Conservation (phyloP, 2,329 filamentous ascomycete genomes). For the Thielaviopsis euricoi region DNA sequence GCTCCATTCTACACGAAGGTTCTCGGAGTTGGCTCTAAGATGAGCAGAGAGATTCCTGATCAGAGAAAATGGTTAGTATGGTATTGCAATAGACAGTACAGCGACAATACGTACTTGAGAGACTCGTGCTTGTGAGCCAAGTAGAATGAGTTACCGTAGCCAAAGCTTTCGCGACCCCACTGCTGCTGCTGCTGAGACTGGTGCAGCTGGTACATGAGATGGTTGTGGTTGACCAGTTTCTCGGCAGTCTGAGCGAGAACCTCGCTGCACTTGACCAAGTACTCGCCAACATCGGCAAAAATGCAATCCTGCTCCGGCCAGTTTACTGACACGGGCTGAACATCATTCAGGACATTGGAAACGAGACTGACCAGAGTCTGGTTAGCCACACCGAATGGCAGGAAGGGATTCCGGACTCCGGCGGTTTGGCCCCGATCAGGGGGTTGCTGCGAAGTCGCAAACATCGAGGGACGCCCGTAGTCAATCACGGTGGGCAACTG, state of each 20-base stretch:
- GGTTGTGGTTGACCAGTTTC: constrained; percentile 4
- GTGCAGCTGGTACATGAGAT: constrained; percentile 6
- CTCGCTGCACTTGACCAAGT: constrained; percentile 10
- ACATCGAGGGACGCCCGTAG: constrained; percentile 8
- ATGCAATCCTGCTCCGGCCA: constrained; percentile 7
- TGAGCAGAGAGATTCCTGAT: not conserved
- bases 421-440: constrained; percentile 2
- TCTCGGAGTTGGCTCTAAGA: constrained; percentile 2
- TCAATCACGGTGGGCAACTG: constrained; percentile 8
- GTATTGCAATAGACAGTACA: not conserved
- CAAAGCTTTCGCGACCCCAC: constrained; percentile 2
- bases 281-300: constrained; percentile 10
- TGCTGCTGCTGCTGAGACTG: constrained; percentile 9
- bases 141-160: constrained; percentile 7
- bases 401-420: constrained; percentile 6
- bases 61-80: not conserved
- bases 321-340: constrained; percentile 2
- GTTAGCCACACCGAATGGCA: constrained; percentile 5
- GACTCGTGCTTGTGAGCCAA: constrained; percentile 6
- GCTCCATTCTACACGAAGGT: constrained; percentile 7
- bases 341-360: constrained; percentile 3
- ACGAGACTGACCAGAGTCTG: constrained; percentile 1
- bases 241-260: constrained; percentile 6
- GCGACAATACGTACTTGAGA: constrained; percentile 5
- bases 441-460: constrained; percentile 7